Conservation (phyloP, 371 early-diverging fungal genomes). For the Phascolomyces articulosus region DNA sequence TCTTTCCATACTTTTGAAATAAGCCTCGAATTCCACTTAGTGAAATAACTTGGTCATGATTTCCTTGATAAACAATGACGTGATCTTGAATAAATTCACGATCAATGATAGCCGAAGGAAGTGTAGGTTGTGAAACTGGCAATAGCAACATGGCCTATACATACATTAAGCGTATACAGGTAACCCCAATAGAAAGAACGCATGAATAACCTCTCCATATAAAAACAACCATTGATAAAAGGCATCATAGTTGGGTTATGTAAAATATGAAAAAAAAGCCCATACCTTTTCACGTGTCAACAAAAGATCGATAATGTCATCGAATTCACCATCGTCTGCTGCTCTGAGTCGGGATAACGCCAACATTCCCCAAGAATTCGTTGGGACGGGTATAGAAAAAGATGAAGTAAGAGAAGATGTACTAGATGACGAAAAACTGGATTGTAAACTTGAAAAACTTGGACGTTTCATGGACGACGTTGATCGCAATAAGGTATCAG, state of each 20-base stretch:
- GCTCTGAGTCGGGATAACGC: conserved; percentile 36
- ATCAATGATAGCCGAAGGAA: conserved; percentile 46
- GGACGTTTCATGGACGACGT: conserved; percentile 17
- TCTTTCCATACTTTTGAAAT: conserved; percentile 39
- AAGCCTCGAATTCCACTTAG: conserved; percentile 47
- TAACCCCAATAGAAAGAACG: too few relatives aligned
- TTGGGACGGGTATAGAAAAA: conserved; percentile 52
- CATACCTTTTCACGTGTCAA: conserved; percentile 33
- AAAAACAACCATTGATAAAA: too few relatives aligned
- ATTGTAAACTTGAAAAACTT: conserved; percentile 26
- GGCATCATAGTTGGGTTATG: too few relatives aligned
- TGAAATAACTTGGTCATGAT: conserved; percentile 33
- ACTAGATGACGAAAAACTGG: conserved; percentile 24
- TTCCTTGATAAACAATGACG: conserved; percentile 35
- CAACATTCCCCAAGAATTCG: conserved; percentile 56
- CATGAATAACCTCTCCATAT: too few relatives aligned
- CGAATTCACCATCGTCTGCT: conserved; percentile 34
- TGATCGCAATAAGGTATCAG: conserved; percentile 23
- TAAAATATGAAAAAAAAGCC: too few relatives aligned
- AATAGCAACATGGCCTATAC: conserved; percentile 40
- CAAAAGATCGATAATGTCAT: conserved; percentile 39
- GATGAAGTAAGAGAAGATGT: conserved; percentile 23
- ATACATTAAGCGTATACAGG: too few relatives aligned
- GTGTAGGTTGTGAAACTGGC: conserved; percentile 49
- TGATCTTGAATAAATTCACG: conserved; percentile 54